phyloP scores from a whole-genome alignment of 352 stramenopile species.

The Pythium rhizo-oryzae region DNA sequence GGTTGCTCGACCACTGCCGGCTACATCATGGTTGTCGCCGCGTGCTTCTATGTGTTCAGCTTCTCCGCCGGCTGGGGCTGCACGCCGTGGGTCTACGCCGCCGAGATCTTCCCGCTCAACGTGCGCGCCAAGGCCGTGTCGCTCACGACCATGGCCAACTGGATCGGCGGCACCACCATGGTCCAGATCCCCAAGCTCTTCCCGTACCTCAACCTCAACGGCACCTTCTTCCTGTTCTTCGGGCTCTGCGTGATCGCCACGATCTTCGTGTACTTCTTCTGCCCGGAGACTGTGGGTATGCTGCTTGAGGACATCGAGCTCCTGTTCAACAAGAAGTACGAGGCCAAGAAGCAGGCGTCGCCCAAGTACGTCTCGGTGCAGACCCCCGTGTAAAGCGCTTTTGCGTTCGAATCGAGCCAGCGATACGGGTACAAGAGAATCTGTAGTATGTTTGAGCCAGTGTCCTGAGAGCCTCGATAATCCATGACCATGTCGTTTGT shows the following conservation, averaged over 20 bases:
- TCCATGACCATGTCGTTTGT: background rate
- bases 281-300: slow-evolving; percentile 45
- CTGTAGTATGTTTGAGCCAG: background rate
- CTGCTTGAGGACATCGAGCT: slow-evolving; percentile 45
- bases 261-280: slow-evolving; percentile 43
- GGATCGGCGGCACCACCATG: slow-evolving; percentile 38
- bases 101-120: slow-evolving; percentile 61
- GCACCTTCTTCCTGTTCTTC: slow-evolving; percentile 59
- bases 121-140: slow-evolving; percentile 47
- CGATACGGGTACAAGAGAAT: too few relatives aligned
- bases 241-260: slow-evolving; percentile 37
- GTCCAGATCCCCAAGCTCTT: slow-evolving; percentile 49
- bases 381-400: background rate
- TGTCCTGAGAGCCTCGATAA: background rate
- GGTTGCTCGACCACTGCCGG: slow-evolving; percentile 27
- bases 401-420: background rate
- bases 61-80: too few relatives aligned
- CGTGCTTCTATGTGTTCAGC: slow-evolving; percentile 51
- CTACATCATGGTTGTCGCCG: slow-evolving; percentile 40
- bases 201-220: slow-evolving; percentile 45
- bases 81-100: slow-evolving; percentile 26
- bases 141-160: slow-evolving; percentile 31
- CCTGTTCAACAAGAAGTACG: slow-evolving; percentile 28
- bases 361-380: slow-evolving; percentile 11
- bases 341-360: background rate